phyloP scores from a whole-genome alignment of 345 rosid genomes.

The Salix koriyanagi region DNA sequence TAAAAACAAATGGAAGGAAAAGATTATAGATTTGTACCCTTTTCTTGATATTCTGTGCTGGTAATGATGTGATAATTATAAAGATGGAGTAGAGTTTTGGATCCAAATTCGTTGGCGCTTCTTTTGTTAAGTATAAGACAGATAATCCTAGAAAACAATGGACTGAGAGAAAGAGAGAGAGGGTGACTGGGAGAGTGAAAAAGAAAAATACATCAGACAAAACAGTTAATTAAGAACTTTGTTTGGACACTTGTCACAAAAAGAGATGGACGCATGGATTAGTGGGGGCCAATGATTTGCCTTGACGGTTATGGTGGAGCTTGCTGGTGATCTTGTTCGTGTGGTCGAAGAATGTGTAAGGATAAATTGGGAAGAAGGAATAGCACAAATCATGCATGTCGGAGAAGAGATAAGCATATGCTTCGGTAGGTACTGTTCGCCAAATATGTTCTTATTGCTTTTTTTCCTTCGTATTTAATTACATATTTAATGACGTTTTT shows the following conservation, averaged over 20 bases:
- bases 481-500: too few relatives aligned
- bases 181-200: neutral
- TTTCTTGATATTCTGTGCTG: neutral
- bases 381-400: neutral
- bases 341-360: neutral
- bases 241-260: neutral
- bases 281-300: neutral
- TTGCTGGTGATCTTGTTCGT: neutral
- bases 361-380: neutral
- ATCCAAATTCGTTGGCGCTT: slow-evolving; percentile 58
- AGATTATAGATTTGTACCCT: neutral
- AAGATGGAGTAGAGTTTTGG: slow-evolving; percentile 17
- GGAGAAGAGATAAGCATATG: neutral
- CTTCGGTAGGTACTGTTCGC: neutral
- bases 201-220: neutral
- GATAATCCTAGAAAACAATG: neutral
- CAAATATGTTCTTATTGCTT: too few relatives aligned
- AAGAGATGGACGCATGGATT: neutral
- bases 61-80: neutral
- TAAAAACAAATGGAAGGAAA: neutral
- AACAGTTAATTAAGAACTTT: neutral
- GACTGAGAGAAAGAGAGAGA: neutral
- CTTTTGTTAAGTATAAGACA: slow-evolving; percentile 9
- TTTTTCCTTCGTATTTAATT: too few relatives aligned
- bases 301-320: neutral